Conservation (phyloP, 306 rosid genomes). For the Crotalaria pallida region DNA sequence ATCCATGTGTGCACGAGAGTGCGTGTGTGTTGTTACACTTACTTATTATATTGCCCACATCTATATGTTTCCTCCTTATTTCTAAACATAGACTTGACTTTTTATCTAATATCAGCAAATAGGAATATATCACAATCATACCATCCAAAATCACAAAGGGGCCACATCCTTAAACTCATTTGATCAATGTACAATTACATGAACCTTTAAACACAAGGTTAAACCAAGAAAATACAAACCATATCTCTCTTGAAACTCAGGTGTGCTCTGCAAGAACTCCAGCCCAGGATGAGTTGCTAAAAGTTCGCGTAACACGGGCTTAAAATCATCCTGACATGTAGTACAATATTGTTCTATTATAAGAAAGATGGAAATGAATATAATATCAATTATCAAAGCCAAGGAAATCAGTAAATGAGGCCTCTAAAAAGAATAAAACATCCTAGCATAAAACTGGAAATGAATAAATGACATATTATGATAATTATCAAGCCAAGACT, state of each 20-base stretch:
- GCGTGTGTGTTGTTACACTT: not conserved
- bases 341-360: slow-evolving; percentile 21
- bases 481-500: not conserved
- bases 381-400: not conserved
- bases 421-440: not conserved
- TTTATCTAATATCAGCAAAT: not conserved
- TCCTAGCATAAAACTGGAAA: not conserved
- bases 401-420: not conserved
- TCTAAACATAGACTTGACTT: not conserved
- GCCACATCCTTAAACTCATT: not conserved
- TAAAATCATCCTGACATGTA: slow-evolving; percentile 81
- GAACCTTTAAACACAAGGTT: not conserved
- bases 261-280: slow-evolving; percentile 95
- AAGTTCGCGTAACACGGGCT: slow-evolving; percentile 88
- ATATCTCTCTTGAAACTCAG: slow-evolving; percentile 99
- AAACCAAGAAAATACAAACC: slow-evolving; percentile 55
- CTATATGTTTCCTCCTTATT: not conserved
- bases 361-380: not conserved
- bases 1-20: too few species aligned
- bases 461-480: slow-evolving; percentile 5
- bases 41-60: not conserved
- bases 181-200: not conserved
- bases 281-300: slow-evolving; percentile 93
- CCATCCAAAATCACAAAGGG: slow-evolving; percentile 2
- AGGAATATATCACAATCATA: not conserved